These are phyloP conservation scores for Phytophthora europaea DNA, from an alignment of 352 stramenopile species.

Conservation along the genomic window DNA sequence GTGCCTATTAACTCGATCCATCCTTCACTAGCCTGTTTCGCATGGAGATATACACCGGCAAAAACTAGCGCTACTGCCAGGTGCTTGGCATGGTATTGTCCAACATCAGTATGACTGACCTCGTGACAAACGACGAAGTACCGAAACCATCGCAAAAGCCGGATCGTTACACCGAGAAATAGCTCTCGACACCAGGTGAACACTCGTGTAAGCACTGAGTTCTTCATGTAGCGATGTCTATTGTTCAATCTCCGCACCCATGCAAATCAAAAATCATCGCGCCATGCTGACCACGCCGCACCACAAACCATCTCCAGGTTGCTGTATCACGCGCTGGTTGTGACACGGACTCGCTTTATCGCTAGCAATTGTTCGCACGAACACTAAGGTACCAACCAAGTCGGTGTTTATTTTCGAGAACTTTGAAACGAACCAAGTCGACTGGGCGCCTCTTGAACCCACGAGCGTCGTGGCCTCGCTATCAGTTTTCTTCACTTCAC, in stretches of 20 bases:
- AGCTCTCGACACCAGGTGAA: not conserved
- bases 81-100: constrained; percentile 6
- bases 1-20: not conserved
- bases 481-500: constrained; percentile 29
- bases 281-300: constrained; percentile 12
- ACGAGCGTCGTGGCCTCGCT: not conserved
- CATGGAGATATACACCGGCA: not conserved
- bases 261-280: constrained; percentile 10
- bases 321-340: constrained; percentile 3
- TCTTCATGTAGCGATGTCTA: not conserved
- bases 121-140: constrained; percentile 16
- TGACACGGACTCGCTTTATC: constrained; percentile 29
- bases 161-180: constrained; percentile 25
- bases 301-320: constrained; percentile 4
- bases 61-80: not conserved
- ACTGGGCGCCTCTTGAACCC: constrained; percentile 16
- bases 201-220: not conserved
- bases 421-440: constrained; percentile 33
- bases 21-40: not conserved
- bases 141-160: constrained; percentile 30
- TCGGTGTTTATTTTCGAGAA: constrained; percentile 25
- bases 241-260: constrained; percentile 1
- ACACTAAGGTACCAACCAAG: not conserved
- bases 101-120: constrained; percentile 7
- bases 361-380: constrained; percentile 11